Evolutionary conservation across 2,329 filamentous ascomycete species (phyloP).

Genomic region (Coniochaeta prunicola): DNA sequence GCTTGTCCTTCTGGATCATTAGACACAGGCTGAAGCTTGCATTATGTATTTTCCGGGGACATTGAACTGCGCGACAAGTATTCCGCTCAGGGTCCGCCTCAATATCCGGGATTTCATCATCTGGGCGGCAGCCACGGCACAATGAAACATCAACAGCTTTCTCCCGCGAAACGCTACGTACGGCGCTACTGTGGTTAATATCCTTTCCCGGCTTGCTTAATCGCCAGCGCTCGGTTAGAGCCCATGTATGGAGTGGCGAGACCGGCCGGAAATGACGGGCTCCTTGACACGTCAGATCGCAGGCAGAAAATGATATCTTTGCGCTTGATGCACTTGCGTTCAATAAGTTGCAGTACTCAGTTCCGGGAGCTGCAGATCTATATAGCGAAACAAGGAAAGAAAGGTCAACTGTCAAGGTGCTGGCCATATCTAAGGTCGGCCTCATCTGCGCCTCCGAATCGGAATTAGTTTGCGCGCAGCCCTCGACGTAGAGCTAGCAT

Average conservation of each 20-base stretch:
- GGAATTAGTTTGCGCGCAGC: neutral
- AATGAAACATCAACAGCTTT: neutral
- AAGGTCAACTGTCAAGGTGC: neutral
- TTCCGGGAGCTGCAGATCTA: slow-evolving; percentile 12
- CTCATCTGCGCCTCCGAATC: neutral
- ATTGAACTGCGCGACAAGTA: neutral
- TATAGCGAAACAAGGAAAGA: slow-evolving; percentile 14
- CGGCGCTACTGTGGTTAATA: neutral
- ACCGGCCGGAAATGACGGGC: neutral
- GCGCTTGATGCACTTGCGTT: slow-evolving; percentile 2
- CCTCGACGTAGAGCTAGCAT: neutral
- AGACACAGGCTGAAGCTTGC: neutral
- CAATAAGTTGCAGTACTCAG: neutral
- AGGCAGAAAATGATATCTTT: slow-evolving; percentile 2
- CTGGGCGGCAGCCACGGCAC: neutral
- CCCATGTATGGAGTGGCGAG: neutral
- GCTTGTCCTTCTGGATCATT: neutral
- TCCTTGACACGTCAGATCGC: neutral
- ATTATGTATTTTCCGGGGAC: neutral
- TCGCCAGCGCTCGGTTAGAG: neutral
- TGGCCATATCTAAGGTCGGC: neutral
- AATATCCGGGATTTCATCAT: slow-evolving; percentile 1
- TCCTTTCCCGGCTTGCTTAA: neutral
- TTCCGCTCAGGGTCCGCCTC: neutral
- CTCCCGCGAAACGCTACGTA: neutral